phyloP scores from a whole-genome alignment of 345 rosid species.

The Xanthoceras sorbifolium region DNA sequence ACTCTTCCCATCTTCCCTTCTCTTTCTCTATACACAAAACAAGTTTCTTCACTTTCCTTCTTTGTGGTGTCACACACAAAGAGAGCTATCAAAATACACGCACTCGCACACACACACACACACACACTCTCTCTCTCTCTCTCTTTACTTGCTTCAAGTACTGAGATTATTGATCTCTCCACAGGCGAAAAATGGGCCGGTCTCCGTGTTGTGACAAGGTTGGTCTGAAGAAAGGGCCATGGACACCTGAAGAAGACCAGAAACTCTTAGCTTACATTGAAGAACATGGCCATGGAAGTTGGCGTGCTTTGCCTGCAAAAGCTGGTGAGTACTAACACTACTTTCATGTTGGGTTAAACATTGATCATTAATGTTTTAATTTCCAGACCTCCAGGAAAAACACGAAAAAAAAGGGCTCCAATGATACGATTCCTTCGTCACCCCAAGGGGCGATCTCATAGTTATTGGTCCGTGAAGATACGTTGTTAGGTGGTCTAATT shows the following conservation, averaged over 20 bases:
- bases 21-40: slow-evolving; percentile 14
- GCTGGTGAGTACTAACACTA: slow-evolving; percentile 55
- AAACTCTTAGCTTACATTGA: slow-evolving; percentile 88
- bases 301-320: slow-evolving; percentile 87
- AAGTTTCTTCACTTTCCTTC: slow-evolving; percentile 4
- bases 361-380: no score
- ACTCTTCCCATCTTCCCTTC: slow-evolving; percentile 17
- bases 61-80: slow-evolving; percentile 26
- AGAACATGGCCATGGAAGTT: slow-evolving; percentile 94
- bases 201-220: slow-evolving; percentile 85
- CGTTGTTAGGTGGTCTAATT: no score
- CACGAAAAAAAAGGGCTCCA: no score
- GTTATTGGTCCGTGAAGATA: no score
- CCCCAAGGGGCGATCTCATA: no score
- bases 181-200: slow-evolving; percentile 53
- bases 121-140: neutral
- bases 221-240: slow-evolving; percentile 94
- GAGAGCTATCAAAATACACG: slow-evolving; percentile 1
- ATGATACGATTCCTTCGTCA: no score
- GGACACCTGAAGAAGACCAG: slow-evolving; percentile 97
- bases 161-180: slow-evolving; percentile 22
- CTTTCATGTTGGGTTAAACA: slow-evolving; percentile 7
- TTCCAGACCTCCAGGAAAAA: no score
- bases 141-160: neutral
- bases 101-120: neutral